Evolutionary conservation across 768 basidiomycete genomes (phyloP).

Genomic region (Panaeolus cyanescens): DNA sequence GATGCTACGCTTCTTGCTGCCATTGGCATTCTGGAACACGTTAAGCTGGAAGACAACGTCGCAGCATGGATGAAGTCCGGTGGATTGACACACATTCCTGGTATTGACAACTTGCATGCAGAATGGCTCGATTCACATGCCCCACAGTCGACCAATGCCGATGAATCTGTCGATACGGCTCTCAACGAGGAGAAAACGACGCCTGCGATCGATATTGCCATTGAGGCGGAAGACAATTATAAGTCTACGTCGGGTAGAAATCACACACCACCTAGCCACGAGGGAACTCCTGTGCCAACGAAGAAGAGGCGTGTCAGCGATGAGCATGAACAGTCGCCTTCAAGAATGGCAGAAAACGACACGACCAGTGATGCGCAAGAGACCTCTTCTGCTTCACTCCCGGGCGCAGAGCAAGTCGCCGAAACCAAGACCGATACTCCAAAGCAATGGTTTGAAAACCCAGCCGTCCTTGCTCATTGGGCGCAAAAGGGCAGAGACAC

Average conservation of each 20-base stretch:
- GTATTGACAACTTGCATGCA: neutral
- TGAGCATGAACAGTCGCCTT: neutral
- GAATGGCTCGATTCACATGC: neutral
- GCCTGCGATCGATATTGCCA: neutral
- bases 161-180: neutral
- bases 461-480: constrained; percentile 48
- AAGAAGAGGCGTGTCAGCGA: constrained; percentile 2
- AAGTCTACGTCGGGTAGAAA: neutral
- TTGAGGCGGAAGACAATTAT: neutral
- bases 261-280: neutral
- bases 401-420: neutral
- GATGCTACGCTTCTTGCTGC: constrained; percentile 67
- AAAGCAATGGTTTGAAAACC: constrained; percentile 57
- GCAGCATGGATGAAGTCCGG: constrained; percentile 67
- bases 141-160: neutral
- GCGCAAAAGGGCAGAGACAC: constrained; percentile 49
- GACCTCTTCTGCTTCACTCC: neutral
- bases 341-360: neutral
- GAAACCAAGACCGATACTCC: neutral
- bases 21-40: constrained; percentile 62
- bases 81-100: constrained; percentile 36
- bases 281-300: neutral
- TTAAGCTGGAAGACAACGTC: constrained; percentile 63
- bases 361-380: constrained; percentile 3
- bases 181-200: neutral